Evolutionary conservation across 805 yeast genomes (phyloP).

Genomic region (Myxozyma neglecta): DNA sequence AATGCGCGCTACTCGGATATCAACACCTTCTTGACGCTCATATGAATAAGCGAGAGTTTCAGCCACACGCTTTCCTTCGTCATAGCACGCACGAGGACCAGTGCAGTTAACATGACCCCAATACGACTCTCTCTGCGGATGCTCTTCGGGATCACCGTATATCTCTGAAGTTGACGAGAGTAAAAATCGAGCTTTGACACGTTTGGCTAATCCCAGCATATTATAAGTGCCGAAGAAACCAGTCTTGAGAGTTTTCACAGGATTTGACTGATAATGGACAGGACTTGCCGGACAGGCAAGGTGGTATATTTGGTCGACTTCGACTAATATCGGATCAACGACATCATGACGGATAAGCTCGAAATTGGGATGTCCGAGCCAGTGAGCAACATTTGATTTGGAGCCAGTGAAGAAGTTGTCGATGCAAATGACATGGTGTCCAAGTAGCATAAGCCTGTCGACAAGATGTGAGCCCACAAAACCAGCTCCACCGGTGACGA

Average conservation of each 20-base stretch:
- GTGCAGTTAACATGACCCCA: constrained; percentile 36
- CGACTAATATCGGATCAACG: constrained; percentile 36
- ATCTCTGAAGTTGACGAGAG: constrained; percentile 37
- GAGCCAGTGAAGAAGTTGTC: constrained; percentile 38
- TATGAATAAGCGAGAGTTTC: constrained; percentile 37
- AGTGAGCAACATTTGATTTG: constrained; percentile 34
- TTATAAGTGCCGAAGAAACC: constrained; percentile 37
- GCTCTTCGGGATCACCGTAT: constrained; percentile 37
- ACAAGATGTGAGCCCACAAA: constrained; percentile 38
- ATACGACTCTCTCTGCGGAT: constrained; percentile 36
- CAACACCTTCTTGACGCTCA: constrained; percentile 34
- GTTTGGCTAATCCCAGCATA: constrained; percentile 38
- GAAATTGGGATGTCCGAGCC: constrained; percentile 38
- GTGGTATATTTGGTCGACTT: constrained; percentile 37
- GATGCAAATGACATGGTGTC: constrained; percentile 36
- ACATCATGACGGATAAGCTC: constrained; percentile 37
- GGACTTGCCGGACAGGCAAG: constrained; percentile 38
- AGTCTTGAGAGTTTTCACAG: constrained; percentile 37
- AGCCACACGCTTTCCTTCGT: constrained; percentile 37
- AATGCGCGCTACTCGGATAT: constrained; percentile 36
- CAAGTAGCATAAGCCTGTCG: constrained; percentile 37
- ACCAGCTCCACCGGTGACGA: constrained; percentile 38
- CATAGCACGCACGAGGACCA: constrained; percentile 38
- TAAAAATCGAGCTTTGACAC: constrained; percentile 36
- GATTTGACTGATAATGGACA: constrained; percentile 37